Base-by-base conservation (phyloP, 2,329 filamentous ascomycete genomes). In the Fusarium redolens region DNA sequence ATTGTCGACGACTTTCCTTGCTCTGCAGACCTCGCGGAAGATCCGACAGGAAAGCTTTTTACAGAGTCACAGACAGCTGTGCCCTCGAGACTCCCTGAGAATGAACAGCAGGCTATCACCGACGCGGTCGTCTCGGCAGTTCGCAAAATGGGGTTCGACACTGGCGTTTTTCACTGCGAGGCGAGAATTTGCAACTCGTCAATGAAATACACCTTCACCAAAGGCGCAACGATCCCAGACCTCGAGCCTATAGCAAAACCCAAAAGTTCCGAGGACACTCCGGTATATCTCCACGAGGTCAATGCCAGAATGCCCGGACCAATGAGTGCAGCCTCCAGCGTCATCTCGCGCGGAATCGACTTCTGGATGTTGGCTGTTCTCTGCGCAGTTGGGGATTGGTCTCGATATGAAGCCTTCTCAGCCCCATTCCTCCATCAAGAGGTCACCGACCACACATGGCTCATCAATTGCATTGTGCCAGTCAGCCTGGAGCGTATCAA, bases 1-100 rank as follows among this genome's bases (percentile, higher is more conserved):
- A 54, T 54, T 20, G 51, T 54, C 15, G 51, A 54, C 51, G 51
- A 54, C 51, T 40, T 54, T 28, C 51, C 51, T 54, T 54, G 51
- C 51, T 54, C 51, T 3, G 51, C 51, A 54, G 35, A 54, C 35
- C 51, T 54, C 7, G 51, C 51, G 18, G 51, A 54, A 7, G 51
- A 54, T 54, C 51, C 35, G 4, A 54, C 35, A 15, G 51, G 51
- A 20, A 37, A 35, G 35, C 51, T 54, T 12, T 54, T 40, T 25
- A 54, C 51, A 5, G 51, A 54, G 35, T 54, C 51, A 3, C 51
- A 54, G 7, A 37, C 51, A 12, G 35, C 51, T 40, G 51, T 54
- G 18, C 51, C 51, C 3, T 54, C 51, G 18, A 54, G 51, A 1
- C 51, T 54, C 35, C 35, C 51, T 40, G 33, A 20, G 22, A 54